Evolutionary conservation across 2,329 filamentous ascomycete genomes (phyloP).

Genomic region (Aspergillus tamarii): DNA sequence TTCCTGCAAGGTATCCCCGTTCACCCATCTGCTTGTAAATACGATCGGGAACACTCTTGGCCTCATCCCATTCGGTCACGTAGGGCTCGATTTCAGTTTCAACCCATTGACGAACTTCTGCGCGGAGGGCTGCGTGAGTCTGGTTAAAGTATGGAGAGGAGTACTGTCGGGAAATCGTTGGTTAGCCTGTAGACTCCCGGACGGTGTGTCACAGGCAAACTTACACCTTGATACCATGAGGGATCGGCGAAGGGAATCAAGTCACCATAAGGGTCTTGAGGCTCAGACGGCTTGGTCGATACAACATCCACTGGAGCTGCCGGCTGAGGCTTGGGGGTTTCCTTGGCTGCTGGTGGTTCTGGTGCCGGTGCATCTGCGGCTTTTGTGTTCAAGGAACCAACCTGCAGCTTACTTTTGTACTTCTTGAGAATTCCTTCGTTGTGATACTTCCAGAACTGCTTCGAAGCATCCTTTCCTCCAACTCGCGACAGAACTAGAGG

Average conservation of each 20-base stretch:
- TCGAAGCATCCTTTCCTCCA: conserved; percentile 68
- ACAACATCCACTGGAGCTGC: conserved; percentile 49
- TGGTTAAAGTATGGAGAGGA: conserved; percentile 97
- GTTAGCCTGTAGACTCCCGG: conserved; percentile 6
- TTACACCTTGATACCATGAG: conserved; percentile 89
- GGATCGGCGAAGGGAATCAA: conserved; percentile 92
- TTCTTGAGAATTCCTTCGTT: conserved; percentile 65
- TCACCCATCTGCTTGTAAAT: conserved; percentile 97
- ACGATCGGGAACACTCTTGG: conserved; percentile 80
- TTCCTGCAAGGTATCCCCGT: conserved; percentile 85
- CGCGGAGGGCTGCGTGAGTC: conserved; percentile 85
- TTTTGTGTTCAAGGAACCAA: conserved; percentile 84
- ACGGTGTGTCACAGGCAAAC: conserved; percentile 38
- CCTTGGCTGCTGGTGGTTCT: conserved; percentile 54
- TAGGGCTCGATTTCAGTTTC: conserved; percentile 86
- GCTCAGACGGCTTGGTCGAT: conserved; percentile 63
- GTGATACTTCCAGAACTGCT: conserved; percentile 70
- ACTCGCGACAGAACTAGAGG: conserved; percentile 63
- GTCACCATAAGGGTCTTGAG: conserved; percentile 81
- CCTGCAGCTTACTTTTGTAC: conserved; percentile 61
- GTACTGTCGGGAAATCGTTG: conserved; percentile 60
- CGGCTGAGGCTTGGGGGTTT: conserved; percentile 61
- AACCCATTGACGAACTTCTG: conserved; percentile 90
- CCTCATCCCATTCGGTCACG: conserved; percentile 96
- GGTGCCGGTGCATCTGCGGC: conserved; percentile 56